Conservation (phyloP, 768 basidiomycete species). For the Tricholoma matsutake region DNA sequence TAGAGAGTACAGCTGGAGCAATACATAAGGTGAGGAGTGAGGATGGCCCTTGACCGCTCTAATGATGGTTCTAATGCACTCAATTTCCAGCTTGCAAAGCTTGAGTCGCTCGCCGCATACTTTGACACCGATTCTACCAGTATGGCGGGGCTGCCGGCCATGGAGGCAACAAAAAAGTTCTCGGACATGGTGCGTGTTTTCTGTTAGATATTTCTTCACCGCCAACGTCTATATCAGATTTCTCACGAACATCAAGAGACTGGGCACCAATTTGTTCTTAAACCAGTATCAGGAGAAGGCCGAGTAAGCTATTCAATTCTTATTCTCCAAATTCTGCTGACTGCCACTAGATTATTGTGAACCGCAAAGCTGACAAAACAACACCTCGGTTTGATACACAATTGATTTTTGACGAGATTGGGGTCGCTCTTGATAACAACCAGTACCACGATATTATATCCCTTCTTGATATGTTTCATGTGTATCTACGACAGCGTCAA, state of each 20-base stretch:
- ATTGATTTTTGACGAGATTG: conserved; percentile 90
- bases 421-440: conserved; percentile 84
- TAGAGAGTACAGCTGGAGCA: conserved; percentile 81
- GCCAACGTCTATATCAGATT: conserved; percentile 30
- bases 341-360: conserved; percentile 64
- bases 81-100: conserved; percentile 64
- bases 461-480: conserved; percentile 94
- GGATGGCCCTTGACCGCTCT: neutral
- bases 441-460: conserved; percentile 95
- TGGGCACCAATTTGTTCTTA: conserved; percentile 89
- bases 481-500: conserved; percentile 83
- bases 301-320: conserved; percentile 47
- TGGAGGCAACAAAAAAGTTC: conserved; percentile 72
- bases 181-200: conserved; percentile 56
- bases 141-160: conserved; percentile 62
- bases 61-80: neutral
- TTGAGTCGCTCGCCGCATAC: conserved; percentile 87
- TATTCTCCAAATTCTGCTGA: conserved; percentile 6
- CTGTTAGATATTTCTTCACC: neutral
- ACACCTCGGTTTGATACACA: conserved; percentile 86
- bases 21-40: conserved; percentile 82
- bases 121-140: conserved; percentile 91
- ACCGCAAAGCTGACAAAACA: conserved; percentile 68
- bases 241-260: conserved; percentile 45
- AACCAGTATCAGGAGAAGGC: conserved; percentile 94